phyloP scores from a whole-genome alignment of 1,139 yeast species.

The Kodamaea derodonti region DNA sequence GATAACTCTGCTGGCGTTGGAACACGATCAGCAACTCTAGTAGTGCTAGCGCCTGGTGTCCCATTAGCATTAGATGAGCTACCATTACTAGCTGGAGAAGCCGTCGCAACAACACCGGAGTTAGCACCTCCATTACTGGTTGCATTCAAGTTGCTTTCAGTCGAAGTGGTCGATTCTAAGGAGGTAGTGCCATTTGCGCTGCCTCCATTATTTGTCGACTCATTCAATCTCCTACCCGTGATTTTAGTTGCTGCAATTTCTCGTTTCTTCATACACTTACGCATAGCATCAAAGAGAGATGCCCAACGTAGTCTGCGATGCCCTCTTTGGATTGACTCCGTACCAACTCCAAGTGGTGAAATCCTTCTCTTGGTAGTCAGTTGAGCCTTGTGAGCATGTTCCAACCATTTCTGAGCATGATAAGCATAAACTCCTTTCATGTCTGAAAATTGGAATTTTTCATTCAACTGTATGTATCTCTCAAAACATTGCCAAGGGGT shows the following conservation, averaged over 20 bases:
- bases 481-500: slow-evolving; percentile 99
- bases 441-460: slow-evolving; percentile 78
- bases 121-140: slow-evolving; percentile 1
- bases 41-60: slow-evolving; percentile 11
- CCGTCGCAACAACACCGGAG: neutral
- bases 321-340: slow-evolving; percentile 89
- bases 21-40: slow-evolving; percentile 29
- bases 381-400: slow-evolving; percentile 85
- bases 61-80: neutral
- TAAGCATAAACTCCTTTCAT: slow-evolving; percentile 84
- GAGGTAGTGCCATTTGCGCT: slow-evolving; percentile 2
- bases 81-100: slow-evolving; percentile 4
- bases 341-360: slow-evolving; percentile 87
- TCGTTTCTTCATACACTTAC: slow-evolving; percentile 84
- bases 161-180: slow-evolving; percentile 19
- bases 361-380: slow-evolving; percentile 83
- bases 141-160: neutral
- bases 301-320: slow-evolving; percentile 91
- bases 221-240: slow-evolving; percentile 24
- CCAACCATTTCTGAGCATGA: slow-evolving; percentile 87
- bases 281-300: slow-evolving; percentile 92
- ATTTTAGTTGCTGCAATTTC: slow-evolving; percentile 49
- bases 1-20: slow-evolving; percentile 87
- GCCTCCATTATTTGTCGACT: slow-evolving; percentile 8
- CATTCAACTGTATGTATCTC: slow-evolving; percentile 88